phyloP scores from a whole-genome alignment of 2,329 filamentous ascomycete species.

The Teratosphaeria viscida region DNA sequence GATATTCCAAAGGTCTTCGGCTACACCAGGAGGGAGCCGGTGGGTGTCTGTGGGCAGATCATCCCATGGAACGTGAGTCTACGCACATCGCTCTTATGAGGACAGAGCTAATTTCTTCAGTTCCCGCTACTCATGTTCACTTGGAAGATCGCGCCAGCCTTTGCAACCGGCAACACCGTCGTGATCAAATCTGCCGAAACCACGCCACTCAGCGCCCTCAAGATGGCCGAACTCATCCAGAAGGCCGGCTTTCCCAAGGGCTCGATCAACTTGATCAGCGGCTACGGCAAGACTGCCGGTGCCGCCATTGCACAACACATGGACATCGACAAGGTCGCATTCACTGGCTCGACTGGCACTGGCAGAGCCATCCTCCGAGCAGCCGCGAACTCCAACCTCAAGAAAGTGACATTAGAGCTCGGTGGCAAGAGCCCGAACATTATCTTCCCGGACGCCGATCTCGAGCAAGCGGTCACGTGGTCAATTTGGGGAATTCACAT shows the following conservation, averaged over 20 bases:
- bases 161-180: slow-evolving; percentile 50
- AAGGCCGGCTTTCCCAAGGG: slow-evolving; percentile 35
- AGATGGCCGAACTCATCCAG: slow-evolving; percentile 34
- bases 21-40: slow-evolving; percentile 26
- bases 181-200: slow-evolving; percentile 54
- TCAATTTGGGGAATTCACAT: slow-evolving; percentile 36
- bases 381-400: slow-evolving; percentile 37
- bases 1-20: slow-evolving; percentile 23
- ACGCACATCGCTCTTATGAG: slow-evolving; percentile 29
- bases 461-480: slow-evolving; percentile 20
- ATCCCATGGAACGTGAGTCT: background rate
- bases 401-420: slow-evolving; percentile 35
- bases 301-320: slow-evolving; percentile 52
- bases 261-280: slow-evolving; percentile 31
- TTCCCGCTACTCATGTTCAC: slow-evolving; percentile 27
- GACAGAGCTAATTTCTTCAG: slow-evolving; percentile 10
- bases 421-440: slow-evolving; percentile 35
- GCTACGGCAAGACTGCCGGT: slow-evolving; percentile 47
- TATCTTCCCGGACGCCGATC: slow-evolving; percentile 32
- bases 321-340: slow-evolving; percentile 63
- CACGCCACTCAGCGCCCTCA: slow-evolving; percentile 45
- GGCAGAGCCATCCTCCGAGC: slow-evolving; percentile 37
- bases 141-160: slow-evolving; percentile 48
- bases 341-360: slow-evolving; percentile 62
- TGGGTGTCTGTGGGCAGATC: slow-evolving; percentile 33